These are phyloP conservation scores for Psilocybe tampanensis DNA, from an alignment of 768 basidiomycete genomes.

Conservation along the genomic window DNA sequence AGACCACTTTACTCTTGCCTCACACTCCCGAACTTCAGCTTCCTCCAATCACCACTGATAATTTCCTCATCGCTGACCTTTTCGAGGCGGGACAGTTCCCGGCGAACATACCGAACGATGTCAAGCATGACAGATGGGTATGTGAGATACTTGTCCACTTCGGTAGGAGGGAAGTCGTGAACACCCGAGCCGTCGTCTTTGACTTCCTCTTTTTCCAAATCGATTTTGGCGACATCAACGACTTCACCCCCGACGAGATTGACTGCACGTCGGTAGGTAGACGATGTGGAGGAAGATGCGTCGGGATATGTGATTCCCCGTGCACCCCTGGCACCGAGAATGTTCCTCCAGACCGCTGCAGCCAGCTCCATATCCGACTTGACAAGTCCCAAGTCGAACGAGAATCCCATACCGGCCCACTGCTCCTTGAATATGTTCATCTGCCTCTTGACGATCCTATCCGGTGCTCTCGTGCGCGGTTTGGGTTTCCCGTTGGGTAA, in stretches of 20 bases:
- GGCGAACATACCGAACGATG: constrained; percentile 68
- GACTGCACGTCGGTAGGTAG: constrained; percentile 58
- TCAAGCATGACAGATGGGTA: constrained; percentile 78
- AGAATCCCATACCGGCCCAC: constrained; percentile 80
- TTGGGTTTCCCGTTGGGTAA: constrained; percentile 24
- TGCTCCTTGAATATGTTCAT: constrained; percentile 94
- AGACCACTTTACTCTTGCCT: constrained; percentile 3
- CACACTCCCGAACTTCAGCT: constrained; percentile 39
- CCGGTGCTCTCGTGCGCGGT: constrained; percentile 55
- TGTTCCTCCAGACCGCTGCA: constrained; percentile 87
- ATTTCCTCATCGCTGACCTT: constrained; percentile 45
- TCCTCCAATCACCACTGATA: constrained; percentile 36
- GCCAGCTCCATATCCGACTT: constrained; percentile 84
- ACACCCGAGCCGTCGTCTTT: constrained; percentile 73
- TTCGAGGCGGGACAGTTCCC: constrained; percentile 75
- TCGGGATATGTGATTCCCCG: constrained; percentile 58
- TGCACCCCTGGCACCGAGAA: constrained; percentile 85
- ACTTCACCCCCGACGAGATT: constrained; percentile 73
- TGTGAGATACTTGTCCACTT: constrained; percentile 68
- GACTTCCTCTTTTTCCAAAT: constrained; percentile 58
- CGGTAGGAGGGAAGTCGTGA: constrained; percentile 62
- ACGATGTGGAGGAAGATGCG: constrained; percentile 14
- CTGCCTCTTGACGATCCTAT: constrained; percentile 79
- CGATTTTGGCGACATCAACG: constrained; percentile 59
- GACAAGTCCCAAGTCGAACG: constrained; percentile 78